Evolutionary conservation across 75 land plant species (phyloP).

Genomic region (Sequoiadendron giganteum): DNA sequence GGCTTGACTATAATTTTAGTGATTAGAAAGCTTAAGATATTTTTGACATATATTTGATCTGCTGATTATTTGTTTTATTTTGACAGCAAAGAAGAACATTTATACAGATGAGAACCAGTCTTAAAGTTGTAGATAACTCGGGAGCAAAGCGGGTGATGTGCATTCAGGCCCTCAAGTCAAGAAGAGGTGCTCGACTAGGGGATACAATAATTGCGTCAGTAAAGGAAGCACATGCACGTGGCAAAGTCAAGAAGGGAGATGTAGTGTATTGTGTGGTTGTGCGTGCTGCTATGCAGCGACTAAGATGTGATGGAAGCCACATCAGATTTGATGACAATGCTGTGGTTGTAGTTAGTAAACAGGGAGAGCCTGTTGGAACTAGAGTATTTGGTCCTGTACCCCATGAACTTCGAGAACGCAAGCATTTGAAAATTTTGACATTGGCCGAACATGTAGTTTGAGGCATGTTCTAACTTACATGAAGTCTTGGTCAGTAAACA

Average conservation of each 20-base stretch:
- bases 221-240: constrained; percentile 77
- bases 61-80: background rate
- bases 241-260: constrained; percentile 95
- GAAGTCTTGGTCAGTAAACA: background rate
- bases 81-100: constrained; percentile 67
- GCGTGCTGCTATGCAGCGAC: constrained; percentile 86
- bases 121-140: constrained; percentile 96
- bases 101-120: constrained; percentile 74
- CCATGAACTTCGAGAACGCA: constrained; percentile 80
- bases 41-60: background rate
- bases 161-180: constrained; percentile 74
- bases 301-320: constrained; percentile 89
- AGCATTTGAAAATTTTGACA: constrained; percentile 83
- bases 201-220: constrained; percentile 96
- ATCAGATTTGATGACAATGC: constrained; percentile 97
- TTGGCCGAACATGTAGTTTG: constrained; percentile 87
- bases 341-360: constrained; percentile 87
- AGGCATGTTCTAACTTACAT: background rate
- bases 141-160: constrained; percentile 93
- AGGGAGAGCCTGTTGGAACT: constrained; percentile 92
- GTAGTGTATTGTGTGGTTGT: constrained; percentile 91
- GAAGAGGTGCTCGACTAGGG: constrained; percentile 69
- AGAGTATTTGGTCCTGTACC: constrained; percentile 96
- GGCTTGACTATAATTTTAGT: background rate
- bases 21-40: background rate